A percentile compares a stretch with the other conserved stretches of the same genome.
Evolutionary conservation across 2,329 filamentous ascomycete genomes (phyloP).

Genomic region (Triangularia setosa): DNA sequence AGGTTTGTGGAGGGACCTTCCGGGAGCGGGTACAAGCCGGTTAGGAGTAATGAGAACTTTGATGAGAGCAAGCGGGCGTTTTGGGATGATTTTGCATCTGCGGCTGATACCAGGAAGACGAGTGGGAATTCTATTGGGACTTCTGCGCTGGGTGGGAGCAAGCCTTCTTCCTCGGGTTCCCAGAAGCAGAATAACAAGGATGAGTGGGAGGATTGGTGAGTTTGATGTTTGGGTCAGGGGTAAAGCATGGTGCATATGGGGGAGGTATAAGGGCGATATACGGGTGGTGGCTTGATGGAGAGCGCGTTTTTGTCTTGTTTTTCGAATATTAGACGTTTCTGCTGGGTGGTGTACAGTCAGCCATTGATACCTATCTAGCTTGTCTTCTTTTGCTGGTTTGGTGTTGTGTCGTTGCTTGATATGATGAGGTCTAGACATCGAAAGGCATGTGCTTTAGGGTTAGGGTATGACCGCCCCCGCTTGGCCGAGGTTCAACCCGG

Average conservation of each 20-base stretch:
- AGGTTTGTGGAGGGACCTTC: slow-evolving; percentile 79
- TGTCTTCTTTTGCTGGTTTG: not conserved
- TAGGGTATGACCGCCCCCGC: slow-evolving; percentile 21
- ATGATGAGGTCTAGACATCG: not conserved
- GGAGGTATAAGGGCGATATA: not conserved
- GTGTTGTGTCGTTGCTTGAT: not conserved
- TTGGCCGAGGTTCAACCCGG: slow-evolving; percentile 38
- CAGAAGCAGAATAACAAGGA: slow-evolving; percentile 46
- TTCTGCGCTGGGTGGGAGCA: slow-evolving; percentile 51
- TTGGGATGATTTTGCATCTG: slow-evolving; percentile 83
- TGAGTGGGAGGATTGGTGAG: slow-evolving; percentile 62
- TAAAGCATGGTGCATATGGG: not conserved
- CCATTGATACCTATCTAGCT: not conserved
- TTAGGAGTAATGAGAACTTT: slow-evolving; percentile 33
- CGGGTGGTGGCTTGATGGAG: not conserved
- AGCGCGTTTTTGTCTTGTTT: not conserved
- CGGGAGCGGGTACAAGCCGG: slow-evolving; percentile 34
- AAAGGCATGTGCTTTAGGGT: slow-evolving; percentile 15
- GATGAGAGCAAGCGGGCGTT: slow-evolving; percentile 74
- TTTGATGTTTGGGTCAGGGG: slow-evolving; percentile 12
- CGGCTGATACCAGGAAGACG: slow-evolving; percentile 52
- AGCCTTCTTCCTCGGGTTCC: slow-evolving; percentile 19
- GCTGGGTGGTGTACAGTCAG: not conserved
- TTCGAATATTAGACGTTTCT: not conserved
- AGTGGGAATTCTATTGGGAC: slow-evolving; percentile 53